Base-by-base conservation (phyloP, 75 land plant genomes). In the Picea glauca region DNA sequence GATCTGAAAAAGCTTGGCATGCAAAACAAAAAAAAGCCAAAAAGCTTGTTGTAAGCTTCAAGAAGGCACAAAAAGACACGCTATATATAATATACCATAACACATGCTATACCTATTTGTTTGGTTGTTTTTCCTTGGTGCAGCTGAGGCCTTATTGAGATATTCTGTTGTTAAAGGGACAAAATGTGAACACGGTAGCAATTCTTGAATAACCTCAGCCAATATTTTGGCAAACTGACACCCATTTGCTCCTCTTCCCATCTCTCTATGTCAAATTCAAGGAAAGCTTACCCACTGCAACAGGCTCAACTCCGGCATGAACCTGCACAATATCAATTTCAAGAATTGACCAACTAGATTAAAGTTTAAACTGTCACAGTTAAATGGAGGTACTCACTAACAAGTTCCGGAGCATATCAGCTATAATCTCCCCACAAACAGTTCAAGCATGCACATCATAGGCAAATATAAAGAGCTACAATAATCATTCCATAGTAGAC, bases 261-360 rank as follows among this genome's bases (percentile, higher is more conserved):
- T 72, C 60, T 7, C 0, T 46, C 7, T 86, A 74, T 15, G 86
- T 88, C n/a, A 96, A 81, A 75, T 96, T 94, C 20, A 96, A 76
- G 11, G 99, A 92, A 26, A 96, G 82, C 78, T 87, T 94, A 21
- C 94, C 97, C 35, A 96, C 85, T 38, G 91, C 89, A 81, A 87
- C 79, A 30, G 87, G 72, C 58, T 96, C 98, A 23, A 89, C 88
- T 78, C 93, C 85, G 50, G 84, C 85, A 86, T 90, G 87, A 17
- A 96, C 91, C 98, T 96, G 87, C 40, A 76, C 59, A 5, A 46
- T 0, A 5, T 46, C 50, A 46, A 46, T 46, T 46, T 46, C 50
- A 46, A 6, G 9, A 5, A 7, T 5, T 46, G 50, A 7, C 50
- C 50, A 46, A 46, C 50, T 46, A 46, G 9, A 46, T n/a, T n/a